phyloP scores from a whole-genome alignment of 2,329 filamentous ascomycete species.

The Elsinoe fawcettii region DNA sequence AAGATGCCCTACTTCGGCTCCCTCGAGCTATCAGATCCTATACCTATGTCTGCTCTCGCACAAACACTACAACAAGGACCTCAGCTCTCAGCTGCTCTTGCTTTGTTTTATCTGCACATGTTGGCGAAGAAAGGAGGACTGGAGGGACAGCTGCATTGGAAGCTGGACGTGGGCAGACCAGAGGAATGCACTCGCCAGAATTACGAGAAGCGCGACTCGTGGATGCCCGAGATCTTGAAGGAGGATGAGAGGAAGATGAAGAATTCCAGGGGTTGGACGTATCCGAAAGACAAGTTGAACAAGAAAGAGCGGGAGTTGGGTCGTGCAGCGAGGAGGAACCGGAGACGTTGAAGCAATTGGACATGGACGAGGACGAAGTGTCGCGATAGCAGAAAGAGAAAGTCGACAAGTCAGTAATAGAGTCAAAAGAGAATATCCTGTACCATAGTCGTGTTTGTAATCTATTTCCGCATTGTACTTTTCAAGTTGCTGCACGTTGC shows the following conservation, averaged over 20 bases:
- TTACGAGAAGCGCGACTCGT: constrained; percentile 57
- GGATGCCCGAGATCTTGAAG: constrained; percentile 67
- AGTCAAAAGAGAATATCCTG: not conserved
- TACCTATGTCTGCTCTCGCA: constrained; percentile 36
- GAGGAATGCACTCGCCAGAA: constrained; percentile 65
- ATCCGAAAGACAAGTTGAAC: constrained; percentile 65
- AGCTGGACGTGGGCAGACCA: constrained; percentile 64
- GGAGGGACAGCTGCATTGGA: constrained; percentile 55
- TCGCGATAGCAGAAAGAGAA: not conserved
- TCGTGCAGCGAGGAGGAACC: not conserved
- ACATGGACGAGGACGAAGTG: not conserved
- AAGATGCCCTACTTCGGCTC: constrained; percentile 76
- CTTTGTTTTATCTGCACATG: constrained; percentile 71
- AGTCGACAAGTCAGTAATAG: not conserved
- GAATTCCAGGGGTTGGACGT: constrained; percentile 64
- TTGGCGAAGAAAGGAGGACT: constrained; percentile 55
- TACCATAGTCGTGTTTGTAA: not conserved
- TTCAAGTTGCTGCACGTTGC: no score
- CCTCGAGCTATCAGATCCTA: constrained; percentile 61
- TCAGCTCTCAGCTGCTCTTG: constrained; percentile 61
- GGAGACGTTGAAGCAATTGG: not conserved
- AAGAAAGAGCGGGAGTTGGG: constrained; percentile 50
- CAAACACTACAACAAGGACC: constrained; percentile 24
- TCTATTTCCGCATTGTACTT: not conserved
- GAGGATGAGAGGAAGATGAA: constrained; percentile 72